Evolutionary conservation across 1,284 basidiomycete genomes (phyloP).

Genomic region (Sanguinoderma infundibulare): DNA sequence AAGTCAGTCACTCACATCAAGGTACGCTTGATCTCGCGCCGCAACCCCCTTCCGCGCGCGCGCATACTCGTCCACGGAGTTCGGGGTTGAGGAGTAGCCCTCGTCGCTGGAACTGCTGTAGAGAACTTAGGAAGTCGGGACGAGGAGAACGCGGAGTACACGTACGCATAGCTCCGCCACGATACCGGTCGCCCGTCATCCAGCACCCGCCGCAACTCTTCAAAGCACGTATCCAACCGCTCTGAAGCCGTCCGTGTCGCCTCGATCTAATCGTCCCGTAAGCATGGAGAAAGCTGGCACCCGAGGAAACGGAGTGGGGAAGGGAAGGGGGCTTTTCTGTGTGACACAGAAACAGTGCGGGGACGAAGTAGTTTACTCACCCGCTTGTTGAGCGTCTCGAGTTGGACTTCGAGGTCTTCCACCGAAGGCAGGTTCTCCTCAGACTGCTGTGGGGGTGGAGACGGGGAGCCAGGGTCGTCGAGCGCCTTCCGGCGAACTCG

Average conservation of each 20-base stretch:
- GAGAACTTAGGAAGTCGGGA: too few species aligned
- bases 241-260: constrained; percentile 16
- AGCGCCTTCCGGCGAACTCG: constrained; percentile 8
- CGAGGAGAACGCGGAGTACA: too few species aligned
- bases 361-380: too few species aligned
- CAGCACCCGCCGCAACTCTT: constrained; percentile 20
- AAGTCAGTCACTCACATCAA: constrained; percentile 17
- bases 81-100: neutral
- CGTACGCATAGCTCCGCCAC: constrained; percentile 26
- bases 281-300: neutral
- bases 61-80: constrained; percentile 11
- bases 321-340: too few species aligned
- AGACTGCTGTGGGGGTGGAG: neutral
- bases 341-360: too few species aligned
- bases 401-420: constrained; percentile 13
- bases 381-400: constrained; percentile 8
- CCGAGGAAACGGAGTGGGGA: too few species aligned
- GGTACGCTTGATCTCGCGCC: constrained; percentile 24
- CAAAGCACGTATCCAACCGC: constrained; percentile 25
- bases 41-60: constrained; percentile 24
- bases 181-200: constrained; percentile 24
- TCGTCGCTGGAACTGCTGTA: constrained; percentile 17
- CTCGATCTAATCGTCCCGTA: constrained; percentile 16
- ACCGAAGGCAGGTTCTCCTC: constrained; percentile 5
- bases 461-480: neutral